Base-by-base conservation (phyloP, 805 yeast genomes). In the Pichia cephalocereana region DNA sequence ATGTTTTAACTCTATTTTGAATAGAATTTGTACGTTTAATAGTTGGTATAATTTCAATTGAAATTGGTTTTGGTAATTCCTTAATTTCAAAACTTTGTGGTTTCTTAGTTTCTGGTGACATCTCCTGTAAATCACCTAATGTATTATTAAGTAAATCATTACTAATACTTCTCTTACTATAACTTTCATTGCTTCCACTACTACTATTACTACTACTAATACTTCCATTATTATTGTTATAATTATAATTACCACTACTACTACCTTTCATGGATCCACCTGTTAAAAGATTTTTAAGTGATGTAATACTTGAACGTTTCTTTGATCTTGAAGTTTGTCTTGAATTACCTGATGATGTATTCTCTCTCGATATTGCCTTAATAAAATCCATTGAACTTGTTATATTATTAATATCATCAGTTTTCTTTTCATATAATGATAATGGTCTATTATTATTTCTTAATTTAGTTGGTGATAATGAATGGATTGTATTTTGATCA, bases 1-100 rank as follows among this genome's bases (percentile, higher is more conserved):
- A 65, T 54, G 70, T 70, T 42, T 73, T 75, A 61, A 80, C 78
- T 54, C 85, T 69, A 48, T 75, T 66, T 55, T 79, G 83, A 41
- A 82, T 79, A 0, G 75, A 69, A 30, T 30, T 28, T 8, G 28
- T 31, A 6, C 32, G 34, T 30, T 40, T 30, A 11, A 30, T 66
- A 11, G 11, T 15, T 18, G 41, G 14, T 23, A 23, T 23, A 23
- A 23, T 23, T 23, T 23, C 26, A 23, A 23, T 23, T 23, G 26
- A 23, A 23, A 23, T 23, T 4, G 26, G 26, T 23, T 23, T 23
- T 23, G 26, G 26, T 23, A 23, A 23, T 23, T 23, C 6, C 4
- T 23, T 23, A 4, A 30, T 34, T 17, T 9, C 36, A 46, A 39
- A 46, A 19, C 41, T 47, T 34, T 26, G 40, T 15, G 42, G 15